Evolutionary conservation across 805 yeast genomes (phyloP).

Genomic region (Ogataea parapolymorpha): DNA sequence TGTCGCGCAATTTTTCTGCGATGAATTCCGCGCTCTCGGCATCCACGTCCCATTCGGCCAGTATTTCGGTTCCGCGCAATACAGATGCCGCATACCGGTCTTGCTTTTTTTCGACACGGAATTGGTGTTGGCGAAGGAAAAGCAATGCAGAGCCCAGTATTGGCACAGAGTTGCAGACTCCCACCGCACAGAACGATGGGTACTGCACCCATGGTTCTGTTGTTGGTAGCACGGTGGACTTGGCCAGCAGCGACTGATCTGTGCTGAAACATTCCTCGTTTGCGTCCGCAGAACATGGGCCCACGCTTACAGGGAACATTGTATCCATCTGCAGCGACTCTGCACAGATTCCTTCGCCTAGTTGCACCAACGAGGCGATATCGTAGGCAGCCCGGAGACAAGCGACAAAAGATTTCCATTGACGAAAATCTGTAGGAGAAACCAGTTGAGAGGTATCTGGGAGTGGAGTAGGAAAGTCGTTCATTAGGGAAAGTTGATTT

Average conservation of each 20-base stretch:
- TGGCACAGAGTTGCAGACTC: slow-evolving; percentile 31
- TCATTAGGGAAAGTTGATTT: slow-evolving; percentile 24
- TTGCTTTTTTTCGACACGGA: slow-evolving; percentile 1
- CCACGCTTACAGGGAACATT: slow-evolving; percentile 21
- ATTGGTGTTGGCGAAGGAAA: slow-evolving; percentile 10
- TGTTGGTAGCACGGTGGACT: slow-evolving; percentile 20
- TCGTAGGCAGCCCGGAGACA: slow-evolving; percentile 32
- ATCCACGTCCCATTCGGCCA: slow-evolving; percentile 11
- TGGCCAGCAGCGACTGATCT: slow-evolving; percentile 15
- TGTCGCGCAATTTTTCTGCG: slow-evolving; percentile 6
- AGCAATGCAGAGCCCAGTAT: slow-evolving; percentile 31
- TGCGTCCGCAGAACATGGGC: slow-evolving; percentile 21
- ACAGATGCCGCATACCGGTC: slow-evolving; percentile 4
- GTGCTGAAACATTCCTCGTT: slow-evolving; percentile 15
- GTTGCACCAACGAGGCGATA: slow-evolving; percentile 34
- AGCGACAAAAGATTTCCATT: slow-evolving; percentile 33
- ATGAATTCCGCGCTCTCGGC: slow-evolving; percentile 3
- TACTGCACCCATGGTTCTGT: slow-evolving; percentile 43
- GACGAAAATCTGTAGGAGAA: slow-evolving; percentile 13
- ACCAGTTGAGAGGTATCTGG: slow-evolving; percentile 22
- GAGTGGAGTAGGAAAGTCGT: slow-evolving; percentile 23
- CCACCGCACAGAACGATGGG: slow-evolving; percentile 31
- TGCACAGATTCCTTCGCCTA: slow-evolving; percentile 38
- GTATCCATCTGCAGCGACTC: slow-evolving; percentile 14
- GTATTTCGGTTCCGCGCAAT: slow-evolving; percentile 3